Conservation (phyloP, 495 filamentous ascomycete species). For the Talaromyces ruber region DNA sequence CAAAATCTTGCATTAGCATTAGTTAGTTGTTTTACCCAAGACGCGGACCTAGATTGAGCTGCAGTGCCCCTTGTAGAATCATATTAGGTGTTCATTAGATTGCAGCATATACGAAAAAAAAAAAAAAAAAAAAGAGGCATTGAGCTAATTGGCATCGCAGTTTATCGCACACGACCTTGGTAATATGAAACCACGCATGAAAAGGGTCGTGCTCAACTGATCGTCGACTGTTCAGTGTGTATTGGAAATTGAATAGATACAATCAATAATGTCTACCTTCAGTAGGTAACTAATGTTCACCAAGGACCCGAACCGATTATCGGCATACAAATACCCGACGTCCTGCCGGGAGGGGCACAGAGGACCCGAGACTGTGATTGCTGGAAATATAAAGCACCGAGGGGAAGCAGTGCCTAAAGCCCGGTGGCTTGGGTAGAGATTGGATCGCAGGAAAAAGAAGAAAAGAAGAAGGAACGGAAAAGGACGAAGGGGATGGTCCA, state of each 20-base stretch:
- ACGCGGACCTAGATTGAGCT: background rate
- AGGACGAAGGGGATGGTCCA: background rate
- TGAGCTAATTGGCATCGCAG: background rate
- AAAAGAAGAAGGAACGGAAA: background rate
- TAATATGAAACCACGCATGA: background rate
- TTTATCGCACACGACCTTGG: background rate
- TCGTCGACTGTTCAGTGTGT: background rate
- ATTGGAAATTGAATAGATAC: no score
- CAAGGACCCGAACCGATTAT: background rate
- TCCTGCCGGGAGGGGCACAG: background rate
- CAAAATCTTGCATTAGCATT: background rate
- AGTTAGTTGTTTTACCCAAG: background rate
- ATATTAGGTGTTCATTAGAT: background rate
- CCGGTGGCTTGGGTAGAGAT: background rate
- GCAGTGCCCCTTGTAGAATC: background rate
- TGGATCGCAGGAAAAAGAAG: background rate
- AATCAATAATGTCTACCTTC: no score
- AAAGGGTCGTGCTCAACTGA: background rate
- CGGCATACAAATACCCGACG: background rate
- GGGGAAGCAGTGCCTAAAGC: background rate
- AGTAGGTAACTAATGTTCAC: no score
- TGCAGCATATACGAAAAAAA: background rate
- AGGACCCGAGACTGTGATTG: constrained; percentile 6
- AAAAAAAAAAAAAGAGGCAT: no score
- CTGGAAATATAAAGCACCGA: constrained; percentile 2